Base-by-base conservation (phyloP, 306 rosid genomes). In the Quercus wislizeni region DNA sequence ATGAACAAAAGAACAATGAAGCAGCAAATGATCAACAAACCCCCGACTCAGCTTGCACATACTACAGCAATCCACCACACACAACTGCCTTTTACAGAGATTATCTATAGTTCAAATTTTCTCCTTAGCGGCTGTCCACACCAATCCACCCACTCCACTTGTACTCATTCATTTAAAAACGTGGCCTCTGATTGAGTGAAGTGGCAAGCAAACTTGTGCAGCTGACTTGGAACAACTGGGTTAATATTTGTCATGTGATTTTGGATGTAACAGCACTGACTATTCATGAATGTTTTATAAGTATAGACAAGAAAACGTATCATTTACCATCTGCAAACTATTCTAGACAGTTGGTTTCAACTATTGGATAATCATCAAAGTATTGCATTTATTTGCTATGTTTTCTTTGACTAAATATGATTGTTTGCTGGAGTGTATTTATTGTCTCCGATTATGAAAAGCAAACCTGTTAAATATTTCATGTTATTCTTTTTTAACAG, bases 401-500 rank as follows among this genome's bases (percentile, higher is more conserved):
- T 17, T 33, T 67, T 67, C 46, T 33, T 31, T 67, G 43, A 67
- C 27, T 71, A 5, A 68, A 55, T 68, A 58, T 78, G 63, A 31
- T 78, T 33, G 62, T 71, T 74, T 68, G 70, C 56, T 59, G 43
- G 54, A 69, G 56, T 58, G 71, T 49, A 58, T 68, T 71, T 9
- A 5, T 58, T 52, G 52, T 65, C 71, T 82, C 73, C 27, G 15
- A 25, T 71, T 20, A 74, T 19, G 23, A 73, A 75, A 69, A 73
- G 35, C 61, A 61, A 74, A 57, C 18, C 71, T 76, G 27, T 74
- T 78, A 68, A 73, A 79, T 73, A 68, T 23, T 76, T 76, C 52
- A 35, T 68, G 68, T 55, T 78, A 6, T 19, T 77, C 55, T 8
- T 35, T 35, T 67, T 55, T 84, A 76, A 87, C 84, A 95, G 99